These are phyloP conservation scores for Cladophialophora exuberans DNA, from an alignment of 2,329 filamentous ascomycete genomes.

Conservation along the genomic window DNA sequence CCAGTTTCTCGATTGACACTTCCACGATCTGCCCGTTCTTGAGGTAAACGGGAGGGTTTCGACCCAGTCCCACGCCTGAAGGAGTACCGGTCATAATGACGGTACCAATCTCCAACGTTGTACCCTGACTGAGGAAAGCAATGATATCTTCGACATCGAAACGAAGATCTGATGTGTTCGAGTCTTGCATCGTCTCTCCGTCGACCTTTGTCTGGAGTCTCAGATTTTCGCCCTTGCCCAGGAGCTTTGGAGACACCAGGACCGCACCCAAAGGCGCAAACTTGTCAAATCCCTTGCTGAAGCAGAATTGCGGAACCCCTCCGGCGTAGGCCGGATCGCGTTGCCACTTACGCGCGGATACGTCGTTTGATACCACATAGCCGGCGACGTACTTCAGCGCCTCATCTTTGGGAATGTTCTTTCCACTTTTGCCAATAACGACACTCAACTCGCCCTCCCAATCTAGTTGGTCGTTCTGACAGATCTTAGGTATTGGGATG, in stretches of 20 bases:
- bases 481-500: constrained; percentile 44
- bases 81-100: constrained; percentile 55
- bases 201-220: constrained; percentile 53
- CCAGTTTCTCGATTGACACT: constrained; percentile 51
- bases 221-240: constrained; percentile 40
- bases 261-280: constrained; percentile 58
- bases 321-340: constrained; percentile 54
- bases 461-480: constrained; percentile 41
- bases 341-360: constrained; percentile 58
- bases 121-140: constrained; percentile 51
- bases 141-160: constrained; percentile 54
- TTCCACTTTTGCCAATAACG: constrained; percentile 57
- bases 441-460: constrained; percentile 39
- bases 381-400: constrained; percentile 57
- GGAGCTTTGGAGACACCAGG: constrained; percentile 34
- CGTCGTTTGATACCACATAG: constrained; percentile 60
- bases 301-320: constrained; percentile 60
- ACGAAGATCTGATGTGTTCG: constrained; percentile 53
- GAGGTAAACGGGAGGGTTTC: constrained; percentile 43
- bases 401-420: constrained; percentile 50
- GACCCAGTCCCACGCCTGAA: constrained; percentile 10
- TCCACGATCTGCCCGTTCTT: constrained; percentile 45
- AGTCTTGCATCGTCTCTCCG: constrained; percentile 53
- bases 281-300: constrained; percentile 61
- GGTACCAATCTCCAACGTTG: constrained; percentile 55